Evolutionary conservation across 768 basidiomycete genomes (phyloP), one percentile per base, ranked within the genome.

Genomic region (Hebeloma cylindrosporum): DNA sequence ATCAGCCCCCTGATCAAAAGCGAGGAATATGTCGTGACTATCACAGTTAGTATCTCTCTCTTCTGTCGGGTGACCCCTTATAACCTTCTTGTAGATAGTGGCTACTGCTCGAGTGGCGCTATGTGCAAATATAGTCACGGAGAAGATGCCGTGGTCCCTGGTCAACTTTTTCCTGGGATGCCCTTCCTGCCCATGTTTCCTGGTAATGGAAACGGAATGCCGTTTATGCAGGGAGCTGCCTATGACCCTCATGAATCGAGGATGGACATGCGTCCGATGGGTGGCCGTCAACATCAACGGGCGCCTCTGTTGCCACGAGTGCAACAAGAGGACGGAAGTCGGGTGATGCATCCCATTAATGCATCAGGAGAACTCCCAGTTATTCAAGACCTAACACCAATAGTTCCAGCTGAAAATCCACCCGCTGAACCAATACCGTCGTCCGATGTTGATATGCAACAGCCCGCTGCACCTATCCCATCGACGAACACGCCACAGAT

Each of bases 101-200:
- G 94, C 1, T 96, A 84, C 67, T 98, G 94, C 56, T 80, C 88
- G 29, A 82, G 93, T 23, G 94, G 94, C 35, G 83, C 79, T 14
- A 77, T 78, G 48, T 98, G 94, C 75, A 93, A 91, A 60, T 97
- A 82, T 66, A 92, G 88, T 48, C 94, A 98, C 56, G 92, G 89
- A 27, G 89, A 91, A 1, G 90, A 94, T 60, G 88, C 90, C 22
- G 81, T 89, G 38, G 71, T 88, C 7, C 89, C 87, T 0, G 78
- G 76, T 0, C 83, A 82, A 51, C 61, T 90, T 22, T 86, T 82
- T 55, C 72, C 79, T 21, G 76, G 67, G 0, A 62, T 87, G 57
- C 82, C 85, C 3, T 87, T 86, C 59, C 70, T 85, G 64, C 79
- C 84, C 41, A 83, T 91, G 76, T 85, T 88, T 60, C 64, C 79